Evolutionary conservation across 2,329 filamentous ascomycete genomes (phyloP).

Genomic region (Aureobasidium namibiae): DNA sequence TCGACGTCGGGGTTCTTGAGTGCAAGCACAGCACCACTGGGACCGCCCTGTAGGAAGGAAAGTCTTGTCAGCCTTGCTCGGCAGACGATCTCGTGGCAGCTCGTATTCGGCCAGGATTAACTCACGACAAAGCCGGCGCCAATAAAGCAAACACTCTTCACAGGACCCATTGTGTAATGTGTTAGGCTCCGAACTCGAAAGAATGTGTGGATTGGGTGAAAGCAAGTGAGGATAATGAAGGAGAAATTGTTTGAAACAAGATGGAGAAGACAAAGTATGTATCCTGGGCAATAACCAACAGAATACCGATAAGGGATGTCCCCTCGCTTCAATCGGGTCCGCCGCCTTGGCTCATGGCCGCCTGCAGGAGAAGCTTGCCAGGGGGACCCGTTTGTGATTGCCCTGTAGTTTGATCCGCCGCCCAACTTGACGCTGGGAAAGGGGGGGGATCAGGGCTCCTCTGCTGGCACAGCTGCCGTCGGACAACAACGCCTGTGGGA

Average conservation of each 20-base stretch:
- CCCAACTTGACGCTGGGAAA: background rate
- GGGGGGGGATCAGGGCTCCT: background rate
- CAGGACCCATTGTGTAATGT: background rate
- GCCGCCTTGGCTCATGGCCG: background rate
- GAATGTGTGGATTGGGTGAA: background rate
- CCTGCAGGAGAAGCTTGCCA: background rate
- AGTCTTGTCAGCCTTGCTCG: background rate
- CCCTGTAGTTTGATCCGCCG: too few relatives aligned
- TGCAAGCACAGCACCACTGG: constrained; percentile 67
- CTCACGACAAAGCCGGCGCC: constrained; percentile 16
- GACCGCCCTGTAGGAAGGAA: constrained; percentile 37
- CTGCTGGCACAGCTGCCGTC: background rate
- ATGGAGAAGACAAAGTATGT: background rate
- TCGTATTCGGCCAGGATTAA: constrained; percentile 2
- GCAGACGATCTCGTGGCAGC: background rate
- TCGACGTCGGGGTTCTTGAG: constrained; percentile 62
- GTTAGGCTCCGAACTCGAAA: background rate
- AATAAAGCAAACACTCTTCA: constrained; percentile 14
- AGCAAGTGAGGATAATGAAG: background rate
- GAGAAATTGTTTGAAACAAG: background rate
- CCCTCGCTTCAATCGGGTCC: background rate
- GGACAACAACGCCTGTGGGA: background rate
- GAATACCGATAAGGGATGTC: background rate
- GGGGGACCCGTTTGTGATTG: background rate
- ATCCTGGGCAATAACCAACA: background rate